Evolutionary conservation across 2,329 filamentous ascomycete genomes (phyloP), one percentile per base, ranked within the genome.

Genomic region (Madurella fahalii): DNA sequence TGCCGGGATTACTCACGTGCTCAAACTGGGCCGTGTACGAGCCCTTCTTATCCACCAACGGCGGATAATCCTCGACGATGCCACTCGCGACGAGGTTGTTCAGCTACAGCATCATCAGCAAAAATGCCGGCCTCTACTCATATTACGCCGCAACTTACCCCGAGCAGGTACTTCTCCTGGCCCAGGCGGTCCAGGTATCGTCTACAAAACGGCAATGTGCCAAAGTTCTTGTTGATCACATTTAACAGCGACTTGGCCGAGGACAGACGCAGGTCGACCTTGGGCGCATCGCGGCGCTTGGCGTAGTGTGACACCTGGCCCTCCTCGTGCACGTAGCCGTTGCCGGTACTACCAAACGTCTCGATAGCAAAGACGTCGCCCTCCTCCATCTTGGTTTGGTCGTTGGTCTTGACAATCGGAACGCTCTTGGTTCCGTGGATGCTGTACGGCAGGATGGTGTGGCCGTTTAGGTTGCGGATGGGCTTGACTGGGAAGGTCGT

Each of bases 311-410:
- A 96, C 16, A 85, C 83, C 77, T 95, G 92, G 73, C 90, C 87
- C 72, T 96, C 90, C 67, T 96, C 91, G 61, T 84, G 77, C 53
- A 96, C 89, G 67, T 89, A 88, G 61, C 91, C 92, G 69, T 90
- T 92, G 60, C 92, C 93, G 18, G 92, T 96, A 69, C 87, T 94
- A 57, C 92, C 93, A 71, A 96, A 96, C 0, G 92, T 96, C 76
- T 96, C 92, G 64, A 96, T 95, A 61, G 92, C 92, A 71, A 95
- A 97, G 16, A 91, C 86, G 68, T 97, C 92, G 41, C 91, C 91
- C 73, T 96, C 93, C 74, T 96, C 92, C 93, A 97, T 97, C 80
- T 95, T 96, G 50, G 90, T 95, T 69, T 86, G 84, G 67, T 95
- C 90, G 58, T 83, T 82, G 58, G 84, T 86, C 77, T 95, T 95